Evolutionary conservation across 169 alveolate species (phyloP).

Genomic region (Eimeria brunetti): DNA sequence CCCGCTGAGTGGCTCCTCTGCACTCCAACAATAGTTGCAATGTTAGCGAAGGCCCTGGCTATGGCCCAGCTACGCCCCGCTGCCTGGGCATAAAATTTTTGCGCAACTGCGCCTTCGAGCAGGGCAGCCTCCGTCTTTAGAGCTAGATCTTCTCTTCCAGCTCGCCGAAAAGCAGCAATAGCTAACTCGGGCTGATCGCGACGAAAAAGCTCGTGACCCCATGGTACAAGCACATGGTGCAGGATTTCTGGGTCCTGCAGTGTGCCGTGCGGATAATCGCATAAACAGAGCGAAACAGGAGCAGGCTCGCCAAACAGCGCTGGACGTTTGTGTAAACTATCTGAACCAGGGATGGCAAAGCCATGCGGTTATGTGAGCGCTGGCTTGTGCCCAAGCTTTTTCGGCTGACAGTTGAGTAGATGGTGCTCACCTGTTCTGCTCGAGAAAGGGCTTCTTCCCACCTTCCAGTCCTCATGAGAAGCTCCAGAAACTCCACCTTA

Average conservation of each 20-base stretch:
- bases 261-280: neutral
- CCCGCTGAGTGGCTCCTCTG: neutral
- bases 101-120: conserved; percentile 40
- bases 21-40: neutral
- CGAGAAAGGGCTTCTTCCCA: conserved; percentile 57
- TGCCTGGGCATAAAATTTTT: conserved; percentile 39
- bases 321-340: neutral
- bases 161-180: conserved; percentile 22
- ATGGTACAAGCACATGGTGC: conserved; percentile 26
- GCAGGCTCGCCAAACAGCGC: neutral
- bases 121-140: neutral
- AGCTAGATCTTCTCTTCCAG: conserved; percentile 33
- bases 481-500: neutral
- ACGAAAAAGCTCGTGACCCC: conserved; percentile 44
- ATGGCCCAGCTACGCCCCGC: conserved; percentile 61
- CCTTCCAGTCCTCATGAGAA: conserved; percentile 60
- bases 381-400: neutral
- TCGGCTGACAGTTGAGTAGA: neutral
- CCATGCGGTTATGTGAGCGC: neutral
- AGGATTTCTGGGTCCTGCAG: conserved; percentile 28
- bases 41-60: conserved; percentile 21
- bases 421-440: conserved; percentile 25
- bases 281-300: neutral
- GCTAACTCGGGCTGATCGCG: conserved; percentile 58
- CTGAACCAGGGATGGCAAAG: neutral